phyloP scores from a whole-genome alignment of 2,329 filamentous ascomycete genomes.

The Nothopassalora personata region DNA sequence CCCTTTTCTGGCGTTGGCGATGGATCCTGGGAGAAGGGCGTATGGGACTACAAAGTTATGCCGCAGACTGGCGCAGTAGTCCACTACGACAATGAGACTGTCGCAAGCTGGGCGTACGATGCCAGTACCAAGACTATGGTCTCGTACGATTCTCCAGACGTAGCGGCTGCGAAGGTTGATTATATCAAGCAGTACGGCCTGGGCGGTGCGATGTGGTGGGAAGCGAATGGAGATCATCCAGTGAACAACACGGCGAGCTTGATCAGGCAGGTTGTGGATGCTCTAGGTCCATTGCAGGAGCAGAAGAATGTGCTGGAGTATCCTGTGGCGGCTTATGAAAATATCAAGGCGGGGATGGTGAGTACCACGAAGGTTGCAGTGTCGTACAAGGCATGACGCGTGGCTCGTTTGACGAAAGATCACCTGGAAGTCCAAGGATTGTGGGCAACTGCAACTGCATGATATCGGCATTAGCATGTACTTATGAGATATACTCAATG shows the following conservation, averaged over 20 bases:
- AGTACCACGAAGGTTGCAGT: neutral
- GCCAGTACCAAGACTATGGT: constrained; percentile 59
- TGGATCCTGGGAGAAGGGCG: constrained; percentile 77
- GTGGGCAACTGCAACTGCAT: neutral
- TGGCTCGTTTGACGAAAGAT: no score
- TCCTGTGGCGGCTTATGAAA: constrained; percentile 51
- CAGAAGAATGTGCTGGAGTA: constrained; percentile 47
- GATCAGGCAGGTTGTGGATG: constrained; percentile 42
- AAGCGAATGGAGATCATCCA: constrained; percentile 74
- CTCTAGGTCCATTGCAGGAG: constrained; percentile 42
- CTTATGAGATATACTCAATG: neutral
- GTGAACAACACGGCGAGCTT: constrained; percentile 50
- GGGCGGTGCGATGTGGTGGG: constrained; percentile 97
- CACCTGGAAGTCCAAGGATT: no score
- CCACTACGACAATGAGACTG: constrained; percentile 56
- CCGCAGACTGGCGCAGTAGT: constrained; percentile 64
- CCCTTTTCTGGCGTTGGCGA: constrained; percentile 66
- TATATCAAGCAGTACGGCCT: constrained; percentile 64
- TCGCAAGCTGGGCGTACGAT: constrained; percentile 75
- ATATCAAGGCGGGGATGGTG: constrained; percentile 42
- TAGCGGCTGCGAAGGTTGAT: constrained; percentile 63
- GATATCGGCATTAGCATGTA: neutral
- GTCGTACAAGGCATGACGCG: neutral
- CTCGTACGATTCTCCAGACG: constrained; percentile 64
- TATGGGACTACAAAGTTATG: constrained; percentile 83